Percentiles rank a stretch among this genome's conserved stretches.
Evolutionary conservation across 805 yeast genomes (phyloP).

Genomic region (Torulaspora indica): DNA sequence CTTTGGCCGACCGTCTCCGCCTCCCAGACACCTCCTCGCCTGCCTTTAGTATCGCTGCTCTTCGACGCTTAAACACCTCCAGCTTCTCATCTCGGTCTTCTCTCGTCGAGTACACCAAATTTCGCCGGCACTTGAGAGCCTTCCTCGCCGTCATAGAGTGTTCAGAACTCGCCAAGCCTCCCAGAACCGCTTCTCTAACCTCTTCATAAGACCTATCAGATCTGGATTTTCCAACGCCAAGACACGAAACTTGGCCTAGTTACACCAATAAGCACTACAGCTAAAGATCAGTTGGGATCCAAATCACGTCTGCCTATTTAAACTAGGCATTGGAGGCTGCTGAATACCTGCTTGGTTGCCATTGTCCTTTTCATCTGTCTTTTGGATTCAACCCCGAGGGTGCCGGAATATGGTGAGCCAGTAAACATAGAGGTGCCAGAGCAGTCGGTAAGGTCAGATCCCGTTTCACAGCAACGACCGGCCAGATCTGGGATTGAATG

Average conservation of each 20-base stretch:
- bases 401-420: too few relatives aligned
- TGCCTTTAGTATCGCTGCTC: not conserved
- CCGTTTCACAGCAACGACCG: too few relatives aligned
- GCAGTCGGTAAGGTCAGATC: too few relatives aligned
- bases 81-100: constrained; percentile 6
- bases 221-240: not conserved
- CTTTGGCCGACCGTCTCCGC: not conserved
- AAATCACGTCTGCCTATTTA: too few relatives aligned
- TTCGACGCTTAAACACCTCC: constrained; percentile 10
- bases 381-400: too few relatives aligned
- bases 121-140: constrained; percentile 5
- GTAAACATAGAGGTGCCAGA: too few relatives aligned
- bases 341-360: too few relatives aligned
- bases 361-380: too few relatives aligned
- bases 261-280: too few relatives aligned
- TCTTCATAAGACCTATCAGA: not conserved
- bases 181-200: not conserved
- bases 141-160: not conserved
- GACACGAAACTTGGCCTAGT: not conserved
- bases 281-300: too few relatives aligned
- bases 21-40: not conserved
- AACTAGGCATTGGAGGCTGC: too few relatives aligned
- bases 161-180: not conserved
- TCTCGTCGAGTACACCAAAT: constrained; percentile 10
- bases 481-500: too few relatives aligned